Evolutionary conservation across 768 basidiomycete species (phyloP).

Genomic region (Botryobasidium botryosum): DNA sequence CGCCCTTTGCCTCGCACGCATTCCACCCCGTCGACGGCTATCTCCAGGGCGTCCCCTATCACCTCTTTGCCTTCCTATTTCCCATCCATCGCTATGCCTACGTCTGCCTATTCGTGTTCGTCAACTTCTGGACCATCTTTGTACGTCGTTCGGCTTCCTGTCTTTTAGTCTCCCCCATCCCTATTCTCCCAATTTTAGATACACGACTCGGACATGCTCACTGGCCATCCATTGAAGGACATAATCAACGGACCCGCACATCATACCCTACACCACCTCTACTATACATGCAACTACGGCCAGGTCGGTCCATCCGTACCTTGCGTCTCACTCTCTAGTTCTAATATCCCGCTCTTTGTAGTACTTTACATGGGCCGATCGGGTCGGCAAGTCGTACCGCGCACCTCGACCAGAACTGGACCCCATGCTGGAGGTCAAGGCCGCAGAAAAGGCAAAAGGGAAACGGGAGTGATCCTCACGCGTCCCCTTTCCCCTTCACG

Average conservation of each 20-base stretch:
- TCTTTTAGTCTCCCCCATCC: conserved; percentile 83
- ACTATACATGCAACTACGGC: conserved; percentile 94
- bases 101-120: conserved; percentile 71
- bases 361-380: conserved; percentile 97
- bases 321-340: conserved; percentile 31
- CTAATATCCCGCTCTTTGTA: conserved; percentile 29
- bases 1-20: conserved; percentile 92
- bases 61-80: conserved; percentile 78
- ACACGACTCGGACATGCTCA: conserved; percentile 98
- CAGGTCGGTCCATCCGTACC: conserved; percentile 26
- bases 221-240: conserved; percentile 70
- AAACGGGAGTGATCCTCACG: conserved; percentile 6
- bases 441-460: conserved; percentile 14
- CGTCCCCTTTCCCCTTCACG: too few species aligned
- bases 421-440: conserved; percentile 57
- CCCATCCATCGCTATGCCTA: conserved; percentile 77
- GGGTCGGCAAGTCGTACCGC: conserved; percentile 68
- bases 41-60: conserved; percentile 86
- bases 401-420: conserved; percentile 73
- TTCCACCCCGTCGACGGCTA: conserved; percentile 97
- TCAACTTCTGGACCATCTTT: conserved; percentile 90
- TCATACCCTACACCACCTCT: conserved; percentile 91
- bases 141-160: conserved; percentile 27
- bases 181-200: conserved; percentile 40
- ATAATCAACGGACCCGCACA: conserved; percentile 97